Evolutionary conservation across 2,329 filamentous ascomycete species (phyloP).

Genomic region (Pyrenophora seminiperda): DNA sequence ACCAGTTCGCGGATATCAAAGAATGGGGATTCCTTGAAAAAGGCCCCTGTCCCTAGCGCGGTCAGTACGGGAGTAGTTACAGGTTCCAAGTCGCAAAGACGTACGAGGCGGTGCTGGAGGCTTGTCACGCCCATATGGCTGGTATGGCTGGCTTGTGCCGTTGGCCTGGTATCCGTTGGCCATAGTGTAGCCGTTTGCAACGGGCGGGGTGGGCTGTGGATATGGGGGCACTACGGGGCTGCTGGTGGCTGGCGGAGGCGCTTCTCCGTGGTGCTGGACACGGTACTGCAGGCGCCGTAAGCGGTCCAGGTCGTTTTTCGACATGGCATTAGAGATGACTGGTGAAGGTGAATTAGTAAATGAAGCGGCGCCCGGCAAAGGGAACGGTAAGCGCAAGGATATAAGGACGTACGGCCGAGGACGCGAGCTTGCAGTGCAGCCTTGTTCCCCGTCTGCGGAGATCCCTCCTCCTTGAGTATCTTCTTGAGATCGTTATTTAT

Average conservation of each 20-base stretch:
- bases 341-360: constrained; percentile 29
- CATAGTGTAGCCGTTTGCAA: constrained; percentile 30
- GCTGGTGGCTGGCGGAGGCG: constrained; percentile 35
- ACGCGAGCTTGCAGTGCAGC: constrained; percentile 79
- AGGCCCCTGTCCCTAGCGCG: constrained; percentile 49
- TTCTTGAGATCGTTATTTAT: constrained; percentile 72
- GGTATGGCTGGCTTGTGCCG: constrained; percentile 19
- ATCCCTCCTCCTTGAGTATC: constrained; percentile 74
- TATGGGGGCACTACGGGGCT: constrained; percentile 25
- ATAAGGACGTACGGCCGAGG: constrained; percentile 73
- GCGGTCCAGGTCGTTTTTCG: constrained; percentile 39
- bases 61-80: not conserved
- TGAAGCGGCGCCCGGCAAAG: constrained; percentile 3
- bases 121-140: constrained; percentile 16
- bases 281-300: constrained; percentile 50
- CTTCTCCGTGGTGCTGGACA: constrained; percentile 48
- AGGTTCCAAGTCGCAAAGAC: constrained; percentile 5
- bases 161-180: constrained; percentile 26
- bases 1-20: constrained; percentile 72
- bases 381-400: constrained; percentile 47
- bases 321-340: constrained; percentile 49
- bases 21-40: constrained; percentile 82
- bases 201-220: constrained; percentile 23
- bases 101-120: constrained; percentile 24
- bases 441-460: constrained; percentile 80